A percentile compares a stretch with the other conserved stretches of the same genome.
Evolutionary conservation across 1,139 yeast genomes (phyloP).

Genomic region (Hyphopichia buzzinii): DNA sequence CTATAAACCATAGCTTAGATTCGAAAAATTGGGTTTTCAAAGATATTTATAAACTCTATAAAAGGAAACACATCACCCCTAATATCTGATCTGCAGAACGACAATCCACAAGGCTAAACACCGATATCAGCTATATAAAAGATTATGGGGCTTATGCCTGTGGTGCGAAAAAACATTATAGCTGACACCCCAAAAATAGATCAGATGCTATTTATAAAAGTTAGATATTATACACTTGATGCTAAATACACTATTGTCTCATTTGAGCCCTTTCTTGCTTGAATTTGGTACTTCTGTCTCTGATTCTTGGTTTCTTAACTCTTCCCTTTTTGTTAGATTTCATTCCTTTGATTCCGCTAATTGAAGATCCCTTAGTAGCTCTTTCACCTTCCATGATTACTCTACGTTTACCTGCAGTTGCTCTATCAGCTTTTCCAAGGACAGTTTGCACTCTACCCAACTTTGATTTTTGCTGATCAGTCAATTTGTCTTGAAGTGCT

Average conservation of each 20-base stretch:
- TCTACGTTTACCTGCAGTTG: conserved; percentile 52
- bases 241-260: conserved; percentile 12
- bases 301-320: conserved; percentile 65
- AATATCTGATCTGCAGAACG: no score
- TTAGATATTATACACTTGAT: no score
- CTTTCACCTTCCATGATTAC: conserved; percentile 71
- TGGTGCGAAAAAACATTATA: no score
- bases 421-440: conserved; percentile 78
- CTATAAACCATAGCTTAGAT: no score
- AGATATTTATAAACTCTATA: no score
- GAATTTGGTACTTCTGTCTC: conserved; percentile 64
- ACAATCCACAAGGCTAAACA: no score
- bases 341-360: conserved; percentile 58
- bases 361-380: conserved; percentile 66
- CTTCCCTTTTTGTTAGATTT: conserved; percentile 42
- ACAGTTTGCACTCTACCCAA: conserved; percentile 76
- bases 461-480: conserved; percentile 69
- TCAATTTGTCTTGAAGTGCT: conserved; percentile 30
- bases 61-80: no score
- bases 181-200: no score
- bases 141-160: no score
- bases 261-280: conserved; percentile 36
- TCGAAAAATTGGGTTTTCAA: no score
- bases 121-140: no score
- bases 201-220: no score